phyloP scores from a whole-genome alignment of 202 grass and related monocot genomes.

The Bolboschoenoplectus hybrid region DNA sequence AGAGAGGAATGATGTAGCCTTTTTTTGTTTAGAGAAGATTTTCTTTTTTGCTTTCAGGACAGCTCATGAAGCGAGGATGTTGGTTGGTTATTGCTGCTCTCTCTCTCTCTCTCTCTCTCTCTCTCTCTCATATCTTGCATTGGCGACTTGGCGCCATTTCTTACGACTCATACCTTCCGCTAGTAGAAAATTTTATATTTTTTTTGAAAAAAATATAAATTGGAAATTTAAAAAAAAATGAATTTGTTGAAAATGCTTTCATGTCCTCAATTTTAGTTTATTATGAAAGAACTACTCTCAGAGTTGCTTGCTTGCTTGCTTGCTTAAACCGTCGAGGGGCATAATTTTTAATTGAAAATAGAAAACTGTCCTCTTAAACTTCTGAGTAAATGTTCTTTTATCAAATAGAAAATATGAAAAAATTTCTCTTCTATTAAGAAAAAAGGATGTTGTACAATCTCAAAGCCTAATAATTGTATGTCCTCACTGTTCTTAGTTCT shows the following conservation, averaged over 20 bases:
- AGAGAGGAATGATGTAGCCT: constrained; percentile 7
- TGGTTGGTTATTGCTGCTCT: constrained; percentile 49
- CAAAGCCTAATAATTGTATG: no score
- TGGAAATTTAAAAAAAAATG: not conserved
- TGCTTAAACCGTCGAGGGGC: no score
- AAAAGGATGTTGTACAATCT: no score
- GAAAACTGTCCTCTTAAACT: no score
- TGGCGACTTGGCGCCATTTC: constrained; percentile 68
- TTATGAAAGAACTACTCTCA: not conserved
- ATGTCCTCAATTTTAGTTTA: not conserved
- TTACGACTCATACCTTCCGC: constrained; percentile 17
- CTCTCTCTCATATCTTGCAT: constrained; percentile 26
- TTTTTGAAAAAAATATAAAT: not conserved
- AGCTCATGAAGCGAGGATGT: constrained; percentile 65
- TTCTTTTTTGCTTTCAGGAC: constrained; percentile 41
- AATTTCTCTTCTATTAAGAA: not conserved
- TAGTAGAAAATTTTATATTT: constrained; percentile 13
- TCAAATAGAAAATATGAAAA: not conserved
- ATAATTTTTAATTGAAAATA: not conserved
- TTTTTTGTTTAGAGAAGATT: not conserved
- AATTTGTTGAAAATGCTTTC: constrained; percentile 16
- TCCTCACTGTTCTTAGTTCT: no score
- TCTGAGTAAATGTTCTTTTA: not conserved
- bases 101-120: constrained; percentile 22
- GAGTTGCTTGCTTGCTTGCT: no score